Conservation (phyloP, 495 filamentous ascomycete species). For the Aspergillus incahuasiensis region DNA sequence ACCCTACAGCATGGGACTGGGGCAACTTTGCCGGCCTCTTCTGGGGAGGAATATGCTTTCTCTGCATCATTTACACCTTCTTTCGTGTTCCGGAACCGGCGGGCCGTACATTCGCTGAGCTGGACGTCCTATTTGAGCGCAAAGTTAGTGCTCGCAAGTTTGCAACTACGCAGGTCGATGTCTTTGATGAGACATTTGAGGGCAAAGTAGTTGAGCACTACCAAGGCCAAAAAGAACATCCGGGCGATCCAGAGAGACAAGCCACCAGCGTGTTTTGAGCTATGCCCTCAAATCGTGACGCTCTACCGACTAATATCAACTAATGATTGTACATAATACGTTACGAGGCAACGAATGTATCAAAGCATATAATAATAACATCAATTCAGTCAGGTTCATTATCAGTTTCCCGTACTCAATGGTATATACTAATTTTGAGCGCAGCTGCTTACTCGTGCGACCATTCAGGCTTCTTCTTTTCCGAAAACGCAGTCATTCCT, state of each 20-base stretch:
- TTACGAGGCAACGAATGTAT: conserved; percentile 10
- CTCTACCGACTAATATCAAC: neutral
- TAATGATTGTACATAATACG: conserved; percentile 11
- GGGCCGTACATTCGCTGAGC: conserved; percentile 67
- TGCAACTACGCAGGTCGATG: conserved; percentile 56
- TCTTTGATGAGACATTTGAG: conserved; percentile 59
- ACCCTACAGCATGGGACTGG: conserved; percentile 71
- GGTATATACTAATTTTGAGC: neutral
- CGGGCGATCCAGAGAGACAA: conserved; percentile 25
- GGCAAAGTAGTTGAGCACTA: conserved; percentile 47
- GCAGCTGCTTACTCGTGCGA: conserved; percentile 57
- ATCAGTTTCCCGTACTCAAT: conserved; percentile 20
- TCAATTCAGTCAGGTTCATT: neutral
- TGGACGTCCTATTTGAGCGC: conserved; percentile 68
- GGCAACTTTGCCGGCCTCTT: conserved; percentile 76
- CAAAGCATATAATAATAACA: neutral
- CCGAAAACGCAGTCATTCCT: conserved; percentile 90
- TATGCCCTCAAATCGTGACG: neutral
- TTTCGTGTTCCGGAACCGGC: conserved; percentile 71
- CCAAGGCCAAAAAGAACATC: conserved; percentile 25
- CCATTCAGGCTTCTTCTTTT: conserved; percentile 95
- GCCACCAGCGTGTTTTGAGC: neutral
- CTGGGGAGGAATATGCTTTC: conserved; percentile 70
- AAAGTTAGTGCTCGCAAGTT: conserved; percentile 65
- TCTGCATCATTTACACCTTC: conserved; percentile 68